Evolutionary conservation across 345 rosid species (phyloP).

Genomic region (Salix viminalis): DNA sequence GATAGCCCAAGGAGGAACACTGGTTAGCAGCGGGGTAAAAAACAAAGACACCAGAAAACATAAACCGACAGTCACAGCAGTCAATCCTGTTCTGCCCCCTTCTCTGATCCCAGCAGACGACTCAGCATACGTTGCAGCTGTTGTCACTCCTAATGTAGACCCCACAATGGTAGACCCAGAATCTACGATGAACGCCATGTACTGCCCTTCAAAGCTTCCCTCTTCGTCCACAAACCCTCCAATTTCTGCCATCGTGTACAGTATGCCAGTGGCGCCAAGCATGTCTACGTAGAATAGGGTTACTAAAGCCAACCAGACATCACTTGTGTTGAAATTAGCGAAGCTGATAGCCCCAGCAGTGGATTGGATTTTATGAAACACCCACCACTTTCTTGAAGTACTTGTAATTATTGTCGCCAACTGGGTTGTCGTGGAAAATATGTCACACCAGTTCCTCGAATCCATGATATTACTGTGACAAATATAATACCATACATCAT

Average conservation of each 20-base stretch:
- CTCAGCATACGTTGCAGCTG: conserved; percentile 63
- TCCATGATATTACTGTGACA: conserved; percentile 75
- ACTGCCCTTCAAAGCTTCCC: conserved; percentile 80
- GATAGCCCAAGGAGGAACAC: conserved; percentile 89
- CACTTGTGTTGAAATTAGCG: conserved; percentile 39
- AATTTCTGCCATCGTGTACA: conserved; percentile 79
- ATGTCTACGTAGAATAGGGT: conserved; percentile 70
- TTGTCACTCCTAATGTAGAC: conserved; percentile 62
- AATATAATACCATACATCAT: conserved; percentile 74
- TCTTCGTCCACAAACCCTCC: conserved; percentile 58
- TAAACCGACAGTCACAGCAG: conserved; percentile 56
- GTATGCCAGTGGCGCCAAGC: conserved; percentile 62
- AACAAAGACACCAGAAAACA: conserved; percentile 62
- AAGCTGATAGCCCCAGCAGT: conserved; percentile 74
- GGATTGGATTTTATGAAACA: conserved; percentile 64
- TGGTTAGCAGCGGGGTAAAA: conserved; percentile 59
- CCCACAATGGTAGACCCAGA: conserved; percentile 72
- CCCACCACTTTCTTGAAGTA: conserved; percentile 69
- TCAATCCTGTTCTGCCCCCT: conserved; percentile 87
- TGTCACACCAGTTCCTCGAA: conserved; percentile 68
- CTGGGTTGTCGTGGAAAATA: conserved; percentile 51
- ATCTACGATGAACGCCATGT: conserved; percentile 69
- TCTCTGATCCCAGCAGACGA: conserved; percentile 85
- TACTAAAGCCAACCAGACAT: conserved; percentile 69
- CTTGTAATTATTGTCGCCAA: conserved; percentile 53